Evolutionary conservation across 1,284 basidiomycete genomes (phyloP).

Genomic region (Coniophora puteana): DNA sequence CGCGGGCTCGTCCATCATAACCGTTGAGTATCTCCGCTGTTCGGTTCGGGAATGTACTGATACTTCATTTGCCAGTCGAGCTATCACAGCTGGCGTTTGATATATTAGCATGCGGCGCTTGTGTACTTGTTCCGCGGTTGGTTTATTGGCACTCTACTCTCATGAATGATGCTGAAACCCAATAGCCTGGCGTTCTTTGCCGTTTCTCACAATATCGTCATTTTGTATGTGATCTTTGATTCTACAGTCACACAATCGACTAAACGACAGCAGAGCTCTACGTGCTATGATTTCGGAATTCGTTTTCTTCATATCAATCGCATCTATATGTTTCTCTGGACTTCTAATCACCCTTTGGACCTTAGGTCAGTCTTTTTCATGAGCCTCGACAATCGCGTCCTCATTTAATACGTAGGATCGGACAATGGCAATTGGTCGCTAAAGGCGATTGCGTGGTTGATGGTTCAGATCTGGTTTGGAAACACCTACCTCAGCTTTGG

Average conservation of each 20-base stretch:
- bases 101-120: slow-evolving; percentile 80
- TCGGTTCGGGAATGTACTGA: background rate
- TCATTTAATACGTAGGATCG: slow-evolving; percentile 35
- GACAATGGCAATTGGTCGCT: slow-evolving; percentile 68
- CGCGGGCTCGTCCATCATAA: slow-evolving; percentile 58
- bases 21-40: slow-evolving; percentile 32
- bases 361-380: slow-evolving; percentile 43
- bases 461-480: slow-evolving; percentile 84
- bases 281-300: slow-evolving; percentile 78
- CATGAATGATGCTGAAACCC: background rate
- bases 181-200: slow-evolving; percentile 79
- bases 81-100: slow-evolving; percentile 77
- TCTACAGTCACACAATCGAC: background rate
- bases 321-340: slow-evolving; percentile 83
- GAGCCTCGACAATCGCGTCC: background rate
- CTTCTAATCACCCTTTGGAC: slow-evolving; percentile 82
- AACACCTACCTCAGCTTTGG: slow-evolving; percentile 72
- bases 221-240: slow-evolving; percentile 49
- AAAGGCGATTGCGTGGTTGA: slow-evolving; percentile 72
- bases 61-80: slow-evolving; percentile 32
- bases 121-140: slow-evolving; percentile 79
- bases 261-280: slow-evolving; percentile 48
- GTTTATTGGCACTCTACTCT: background rate
- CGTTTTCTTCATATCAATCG: slow-evolving; percentile 81
- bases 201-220: slow-evolving; percentile 78